phyloP scores from a whole-genome alignment of 768 basidiomycete genomes.

The Cantharellus cinnabarinus region DNA sequence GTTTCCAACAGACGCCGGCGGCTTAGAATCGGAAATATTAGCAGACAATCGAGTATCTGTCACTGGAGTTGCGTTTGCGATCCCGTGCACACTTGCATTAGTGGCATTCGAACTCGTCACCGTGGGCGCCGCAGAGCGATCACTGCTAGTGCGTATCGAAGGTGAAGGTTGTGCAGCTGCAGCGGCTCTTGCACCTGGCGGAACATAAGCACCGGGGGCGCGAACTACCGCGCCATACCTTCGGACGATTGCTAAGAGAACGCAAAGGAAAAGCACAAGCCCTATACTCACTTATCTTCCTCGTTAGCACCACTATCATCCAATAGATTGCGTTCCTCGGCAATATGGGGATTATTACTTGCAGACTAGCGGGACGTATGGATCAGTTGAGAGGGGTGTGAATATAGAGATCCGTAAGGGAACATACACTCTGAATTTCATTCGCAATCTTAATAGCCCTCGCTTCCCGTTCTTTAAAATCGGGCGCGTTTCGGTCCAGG shows the following conservation, averaged over 20 bases:
- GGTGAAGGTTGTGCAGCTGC: slow-evolving; percentile 12
- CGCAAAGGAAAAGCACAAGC: slow-evolving; percentile 2
- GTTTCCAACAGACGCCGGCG: background rate
- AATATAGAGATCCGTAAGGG: background rate
- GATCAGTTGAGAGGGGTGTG: background rate
- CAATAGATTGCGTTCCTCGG: slow-evolving; percentile 62
- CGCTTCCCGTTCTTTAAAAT: slow-evolving; percentile 75
- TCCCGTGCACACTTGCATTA: too few relatives aligned
- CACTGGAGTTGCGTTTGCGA: background rate
- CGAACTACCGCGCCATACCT: slow-evolving; percentile 91
- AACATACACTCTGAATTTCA: slow-evolving; percentile 44
- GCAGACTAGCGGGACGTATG: slow-evolving; percentile 25
- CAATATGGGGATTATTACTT: slow-evolving; percentile 63
- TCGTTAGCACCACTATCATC: slow-evolving; percentile 70
- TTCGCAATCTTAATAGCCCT: slow-evolving; percentile 75
- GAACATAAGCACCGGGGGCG: slow-evolving; percentile 75
- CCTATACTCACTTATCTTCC: slow-evolving; percentile 69
- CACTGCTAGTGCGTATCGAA: slow-evolving; percentile 1
- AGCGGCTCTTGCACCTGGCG: slow-evolving; percentile 59
- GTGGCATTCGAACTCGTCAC: too few relatives aligned
- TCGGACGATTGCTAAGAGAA: slow-evolving; percentile 10
- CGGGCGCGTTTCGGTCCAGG: slow-evolving; percentile 62
- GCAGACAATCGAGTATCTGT: slow-evolving; percentile 4
- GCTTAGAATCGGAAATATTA: slow-evolving; percentile 3
- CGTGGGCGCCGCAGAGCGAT: background rate